phyloP scores from a whole-genome alignment of 306 rosid genomes.

The Vicia villosa region DNA sequence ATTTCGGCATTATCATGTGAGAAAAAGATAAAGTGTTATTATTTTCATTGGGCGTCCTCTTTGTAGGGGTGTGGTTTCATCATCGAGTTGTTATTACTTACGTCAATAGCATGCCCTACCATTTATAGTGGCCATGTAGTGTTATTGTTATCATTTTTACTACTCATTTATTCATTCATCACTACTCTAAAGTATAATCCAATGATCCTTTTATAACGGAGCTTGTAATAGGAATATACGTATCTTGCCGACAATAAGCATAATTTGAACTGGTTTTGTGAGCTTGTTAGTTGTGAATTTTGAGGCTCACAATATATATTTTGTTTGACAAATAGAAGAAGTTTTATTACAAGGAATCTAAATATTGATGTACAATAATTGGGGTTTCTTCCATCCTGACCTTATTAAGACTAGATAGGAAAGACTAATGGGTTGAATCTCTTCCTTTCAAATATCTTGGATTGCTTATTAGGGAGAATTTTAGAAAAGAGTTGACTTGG shows the following conservation, averaged over 20 bases:
- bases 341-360: too few species aligned
- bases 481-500: too few species aligned
- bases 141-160: conserved; percentile 51
- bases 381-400: too few species aligned
- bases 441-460: too few species aligned
- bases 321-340: too few species aligned
- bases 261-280: conserved; percentile 25
- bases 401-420: too few species aligned
- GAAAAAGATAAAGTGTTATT: conserved; percentile 33
- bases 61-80: conserved; percentile 39
- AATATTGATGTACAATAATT: too few species aligned
- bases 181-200: conserved; percentile 17
- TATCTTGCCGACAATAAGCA: conserved; percentile 45
- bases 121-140: conserved; percentile 37
- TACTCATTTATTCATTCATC: conserved; percentile 36
- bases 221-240: conserved; percentile 1
- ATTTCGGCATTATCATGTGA: conserved; percentile 40
- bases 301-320: conserved; percentile 27
- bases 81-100: conserved; percentile 7
- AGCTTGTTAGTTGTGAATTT: background rate
- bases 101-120: conserved; percentile 54
- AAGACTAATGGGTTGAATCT: too few species aligned
- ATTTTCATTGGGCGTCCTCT: conserved; percentile 34
- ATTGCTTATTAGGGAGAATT: too few species aligned
- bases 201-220: conserved; percentile 26